Conservation (phyloP, 148 eudicot species). For the Camellia japonica region DNA sequence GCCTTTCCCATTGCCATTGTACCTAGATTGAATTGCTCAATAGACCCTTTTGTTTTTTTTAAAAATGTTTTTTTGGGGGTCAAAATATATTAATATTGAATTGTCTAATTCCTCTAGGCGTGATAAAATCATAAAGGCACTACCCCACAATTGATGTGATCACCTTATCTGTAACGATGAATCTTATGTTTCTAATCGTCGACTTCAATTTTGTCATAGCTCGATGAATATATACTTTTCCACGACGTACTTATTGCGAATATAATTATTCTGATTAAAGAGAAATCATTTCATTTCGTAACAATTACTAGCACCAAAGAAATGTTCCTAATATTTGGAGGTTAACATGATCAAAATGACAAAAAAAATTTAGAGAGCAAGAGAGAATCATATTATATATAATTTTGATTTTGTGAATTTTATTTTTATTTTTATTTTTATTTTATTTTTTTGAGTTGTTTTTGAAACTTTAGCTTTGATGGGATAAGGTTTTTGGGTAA, state of each 20-base stretch:
- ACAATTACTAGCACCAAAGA: background rate
- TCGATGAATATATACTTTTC: background rate
- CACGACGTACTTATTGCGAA: background rate
- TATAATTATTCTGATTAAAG: background rate
- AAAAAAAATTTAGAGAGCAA: background rate
- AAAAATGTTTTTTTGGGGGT: no score
- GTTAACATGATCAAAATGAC: background rate
- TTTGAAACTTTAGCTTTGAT: background rate
- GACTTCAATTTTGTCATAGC: background rate
- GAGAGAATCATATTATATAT: background rate
- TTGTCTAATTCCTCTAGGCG: background rate
- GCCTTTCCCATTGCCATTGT: background rate
- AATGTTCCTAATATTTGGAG: background rate
- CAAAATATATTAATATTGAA: background rate
- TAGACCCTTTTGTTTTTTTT: background rate
- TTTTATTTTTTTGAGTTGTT: no score
- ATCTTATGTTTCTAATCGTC: background rate
- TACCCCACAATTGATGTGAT: background rate
- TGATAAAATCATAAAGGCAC: background rate
- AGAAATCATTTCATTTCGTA: background rate
- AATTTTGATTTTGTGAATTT: background rate
- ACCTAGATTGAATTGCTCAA: background rate
- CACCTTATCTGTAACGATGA: background rate
- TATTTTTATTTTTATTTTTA: background rate
- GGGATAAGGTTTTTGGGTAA: background rate